Percentiles rank a stretch among this genome's conserved stretches.
These are phyloP conservation scores for Psilocybe subaeruginosa DNA, from an alignment of 768 basidiomycete genomes.

Conservation along the genomic window DNA sequence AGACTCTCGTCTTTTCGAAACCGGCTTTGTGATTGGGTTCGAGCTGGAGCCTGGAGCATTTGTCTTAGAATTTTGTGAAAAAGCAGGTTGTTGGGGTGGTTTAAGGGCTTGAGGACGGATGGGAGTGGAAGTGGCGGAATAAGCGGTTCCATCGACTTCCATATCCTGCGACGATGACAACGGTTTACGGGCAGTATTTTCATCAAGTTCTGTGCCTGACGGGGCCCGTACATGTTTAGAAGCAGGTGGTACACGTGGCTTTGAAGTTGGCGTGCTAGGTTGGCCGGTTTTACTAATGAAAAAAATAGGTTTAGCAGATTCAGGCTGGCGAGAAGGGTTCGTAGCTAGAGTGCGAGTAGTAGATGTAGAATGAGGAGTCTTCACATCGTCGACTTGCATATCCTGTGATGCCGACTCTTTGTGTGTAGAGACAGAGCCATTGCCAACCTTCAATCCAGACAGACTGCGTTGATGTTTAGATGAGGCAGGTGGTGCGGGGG, in stretches of 20 bases:
- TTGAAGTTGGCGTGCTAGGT: background rate
- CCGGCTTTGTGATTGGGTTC: background rate
- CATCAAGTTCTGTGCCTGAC: background rate
- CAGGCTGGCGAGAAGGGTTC: background rate
- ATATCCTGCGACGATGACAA: background rate
- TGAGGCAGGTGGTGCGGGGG: background rate
- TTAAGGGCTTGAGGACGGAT: background rate
- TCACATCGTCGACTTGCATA: background rate
- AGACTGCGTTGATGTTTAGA: background rate
- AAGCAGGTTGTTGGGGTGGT: too few species aligned
- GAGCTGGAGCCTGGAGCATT: background rate
- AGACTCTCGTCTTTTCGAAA: background rate
- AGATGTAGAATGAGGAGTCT: background rate
- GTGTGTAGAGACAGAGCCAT: background rate
- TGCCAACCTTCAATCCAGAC: background rate
- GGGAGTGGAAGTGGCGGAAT: background rate
- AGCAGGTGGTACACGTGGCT: background rate
- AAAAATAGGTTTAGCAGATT: background rate
- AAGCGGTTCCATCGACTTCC: background rate
- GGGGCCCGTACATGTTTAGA: background rate
- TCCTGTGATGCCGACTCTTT: background rate
- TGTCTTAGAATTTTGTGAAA: too few species aligned
- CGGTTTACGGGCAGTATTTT: background rate
- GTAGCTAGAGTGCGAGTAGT: background rate
- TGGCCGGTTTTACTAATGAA: too few species aligned